A percentile compares a stretch with the other conserved stretches of the same genome.
These are phyloP conservation scores for Linum trigynum DNA, from an alignment of 345 rosid species.

Conservation along the genomic window DNA sequence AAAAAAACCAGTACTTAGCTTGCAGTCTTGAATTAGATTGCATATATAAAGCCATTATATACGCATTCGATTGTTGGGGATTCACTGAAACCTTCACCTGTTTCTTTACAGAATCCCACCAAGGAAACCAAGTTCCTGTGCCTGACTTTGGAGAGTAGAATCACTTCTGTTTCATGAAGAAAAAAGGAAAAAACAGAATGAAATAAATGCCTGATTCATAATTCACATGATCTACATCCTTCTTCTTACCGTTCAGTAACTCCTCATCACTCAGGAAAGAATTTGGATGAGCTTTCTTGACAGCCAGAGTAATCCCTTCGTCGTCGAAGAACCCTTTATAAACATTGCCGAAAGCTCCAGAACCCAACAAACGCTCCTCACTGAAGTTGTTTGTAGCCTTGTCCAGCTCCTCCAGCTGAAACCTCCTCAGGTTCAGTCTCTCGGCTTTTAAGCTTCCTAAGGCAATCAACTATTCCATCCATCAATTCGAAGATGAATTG, in stretches of 20 bases:
- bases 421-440: constrained; percentile 31
- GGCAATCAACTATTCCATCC: not conserved
- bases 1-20: not conserved
- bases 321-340: constrained; percentile 37
- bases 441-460: constrained; percentile 28
- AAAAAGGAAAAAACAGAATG: constrained; percentile 11
- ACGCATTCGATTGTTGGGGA: no score
- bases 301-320: constrained; percentile 34
- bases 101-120: constrained; percentile 57
- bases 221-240: no score
- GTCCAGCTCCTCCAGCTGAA: constrained; percentile 30
- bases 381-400: constrained; percentile 43
- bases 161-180: constrained; percentile 45
- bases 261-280: constrained; percentile 45
- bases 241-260: constrained; percentile 45
- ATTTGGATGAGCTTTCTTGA: constrained; percentile 44
- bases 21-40: not conserved
- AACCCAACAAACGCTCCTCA: constrained; percentile 42
- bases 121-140: constrained; percentile 46
- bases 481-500: not conserved
- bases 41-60: not conserved
- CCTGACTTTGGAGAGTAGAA: constrained; percentile 37
- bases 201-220: no score
- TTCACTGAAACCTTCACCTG: constrained; percentile 19
- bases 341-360: constrained; percentile 47